Conservation (phyloP, 208 protist species). For the Wallacemonas sp. region DNA sequence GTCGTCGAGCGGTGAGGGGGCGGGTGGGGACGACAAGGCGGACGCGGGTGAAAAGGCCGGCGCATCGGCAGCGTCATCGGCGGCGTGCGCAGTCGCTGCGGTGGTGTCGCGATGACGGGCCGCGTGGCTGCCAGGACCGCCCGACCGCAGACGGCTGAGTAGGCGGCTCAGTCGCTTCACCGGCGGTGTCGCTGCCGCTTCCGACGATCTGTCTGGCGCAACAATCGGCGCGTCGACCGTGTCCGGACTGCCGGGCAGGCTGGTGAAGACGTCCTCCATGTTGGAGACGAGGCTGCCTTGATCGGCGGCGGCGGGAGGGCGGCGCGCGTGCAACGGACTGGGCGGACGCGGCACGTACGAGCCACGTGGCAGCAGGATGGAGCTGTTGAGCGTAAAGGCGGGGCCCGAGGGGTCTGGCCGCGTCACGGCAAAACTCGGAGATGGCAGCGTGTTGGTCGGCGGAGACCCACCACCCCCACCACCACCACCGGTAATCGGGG, state of each 20-base stretch:
- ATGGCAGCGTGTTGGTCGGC: no score
- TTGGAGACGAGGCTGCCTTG: neutral
- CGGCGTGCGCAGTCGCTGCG: neutral
- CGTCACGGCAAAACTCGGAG: conserved; percentile 13
- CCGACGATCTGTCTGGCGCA: neutral
- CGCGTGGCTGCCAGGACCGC: neutral
- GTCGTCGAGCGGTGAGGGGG: no score
- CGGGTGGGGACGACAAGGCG: no score
- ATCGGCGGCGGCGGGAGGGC: neutral
- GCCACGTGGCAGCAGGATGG: conserved; percentile 12
- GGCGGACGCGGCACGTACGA: conserved; percentile 5
- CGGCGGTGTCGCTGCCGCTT: neutral
- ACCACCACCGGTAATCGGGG: neutral
- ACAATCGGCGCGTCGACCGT: neutral
- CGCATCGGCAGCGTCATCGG: neutral
- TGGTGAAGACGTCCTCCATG: neutral
- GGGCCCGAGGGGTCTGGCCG: neutral
- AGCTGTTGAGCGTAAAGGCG: conserved; percentile 15
- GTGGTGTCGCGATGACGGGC: neutral
- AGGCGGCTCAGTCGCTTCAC: neutral
- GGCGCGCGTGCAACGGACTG: neutral
- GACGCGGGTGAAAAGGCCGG: neutral
- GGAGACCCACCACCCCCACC: neutral
- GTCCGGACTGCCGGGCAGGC: neutral
- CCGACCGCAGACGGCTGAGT: neutral